Base-by-base conservation (phyloP, 2,329 filamentous ascomycete species). In the Grosmannia huntii region DNA sequence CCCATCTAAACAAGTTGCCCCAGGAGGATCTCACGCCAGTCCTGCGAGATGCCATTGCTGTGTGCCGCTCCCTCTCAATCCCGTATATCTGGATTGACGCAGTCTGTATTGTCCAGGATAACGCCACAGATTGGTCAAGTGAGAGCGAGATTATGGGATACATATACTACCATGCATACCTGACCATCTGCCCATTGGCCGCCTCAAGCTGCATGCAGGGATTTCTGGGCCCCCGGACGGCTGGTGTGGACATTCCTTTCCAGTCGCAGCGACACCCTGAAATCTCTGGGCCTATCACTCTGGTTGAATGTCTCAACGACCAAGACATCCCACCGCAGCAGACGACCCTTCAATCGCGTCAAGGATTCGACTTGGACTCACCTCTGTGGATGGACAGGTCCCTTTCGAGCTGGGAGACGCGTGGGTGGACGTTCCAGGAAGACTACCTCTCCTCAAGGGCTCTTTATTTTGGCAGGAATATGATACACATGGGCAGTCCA, bases 11-110 rank as follows among this genome's bases (percentile, higher is more conserved):
- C 12, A 14, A n/a, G 4, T n/a, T 55, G 10, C 44, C 57, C 9
- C 38, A n/a, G 28, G 25, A 31, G 3, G 51, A 38, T 4, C 7
- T 55, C n/a, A 25, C 57, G 7, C 57, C 57, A 16, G 57, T 58
- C 11, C n/a, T 58, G 11, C 21, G 41, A 21, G 57, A 58, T 19
- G 57, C 57, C 5, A 16, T 58, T 6, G 10, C 19, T 14, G 44
- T 48, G 10, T 54, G 51, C 28, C 31, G 52, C 19, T 14, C 38
- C 4, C 38, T 41, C 38, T 41, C 38, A 16, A 41, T 41, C 16
- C 14, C 38, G 38, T 59, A 59, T 19, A 38, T 46, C 25, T 51
- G 46, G 25, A 41, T 56, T 16, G 54, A 82, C 81, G 65, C 55
- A 10, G n/a, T 59, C 5, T 60, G 51, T n/a, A 58, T 55, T 49